These are phyloP conservation scores for Colletotrichum liaoningense DNA, from an alignment of 2,329 filamentous ascomycete genomes.

Conservation along the genomic window DNA sequence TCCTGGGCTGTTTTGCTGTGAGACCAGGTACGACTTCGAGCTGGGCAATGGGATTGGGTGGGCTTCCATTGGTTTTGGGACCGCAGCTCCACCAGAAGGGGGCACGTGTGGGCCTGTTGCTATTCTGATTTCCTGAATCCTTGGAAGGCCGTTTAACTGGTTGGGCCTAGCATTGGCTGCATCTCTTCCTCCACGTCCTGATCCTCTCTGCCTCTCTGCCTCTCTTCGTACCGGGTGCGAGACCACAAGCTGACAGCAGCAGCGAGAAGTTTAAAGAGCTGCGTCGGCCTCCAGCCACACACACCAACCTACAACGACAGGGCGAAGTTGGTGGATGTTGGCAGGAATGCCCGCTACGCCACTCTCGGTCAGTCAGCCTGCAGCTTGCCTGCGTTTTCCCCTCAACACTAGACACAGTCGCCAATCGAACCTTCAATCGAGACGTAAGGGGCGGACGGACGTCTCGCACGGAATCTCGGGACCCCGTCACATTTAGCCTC, in stretches of 20 bases:
- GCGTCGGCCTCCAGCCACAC: conserved; percentile 25
- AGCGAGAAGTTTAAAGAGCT: not conserved
- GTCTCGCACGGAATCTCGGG: conserved; percentile 15
- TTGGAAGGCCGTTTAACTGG: conserved; percentile 15
- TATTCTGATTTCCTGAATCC: conserved; percentile 30
- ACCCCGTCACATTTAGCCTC: conserved; percentile 19
- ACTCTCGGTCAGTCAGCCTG: not conserved
- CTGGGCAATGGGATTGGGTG: not conserved
- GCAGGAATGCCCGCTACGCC: not conserved
- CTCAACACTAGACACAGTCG: not conserved
- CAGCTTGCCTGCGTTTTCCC: not conserved
- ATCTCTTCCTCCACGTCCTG: conserved; percentile 5
- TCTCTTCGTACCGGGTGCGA: conserved; percentile 12
- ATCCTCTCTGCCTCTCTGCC: not conserved
- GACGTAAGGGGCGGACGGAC: not conserved
- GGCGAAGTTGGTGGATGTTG: not conserved
- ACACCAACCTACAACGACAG: conserved; percentile 21
- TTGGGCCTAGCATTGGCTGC: conserved; percentile 9
- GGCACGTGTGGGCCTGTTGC: conserved; percentile 33
- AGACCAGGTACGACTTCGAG: not conserved
- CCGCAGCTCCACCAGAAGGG: conserved; percentile 19
- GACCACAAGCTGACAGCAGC: not conserved
- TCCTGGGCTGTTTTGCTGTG: conserved; percentile 17
- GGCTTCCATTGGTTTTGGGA: conserved; percentile 1
- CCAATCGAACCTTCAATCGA: not conserved